phyloP scores from a whole-genome alignment of 23 red algal species.

The Gracilaria caudata region DNA sequence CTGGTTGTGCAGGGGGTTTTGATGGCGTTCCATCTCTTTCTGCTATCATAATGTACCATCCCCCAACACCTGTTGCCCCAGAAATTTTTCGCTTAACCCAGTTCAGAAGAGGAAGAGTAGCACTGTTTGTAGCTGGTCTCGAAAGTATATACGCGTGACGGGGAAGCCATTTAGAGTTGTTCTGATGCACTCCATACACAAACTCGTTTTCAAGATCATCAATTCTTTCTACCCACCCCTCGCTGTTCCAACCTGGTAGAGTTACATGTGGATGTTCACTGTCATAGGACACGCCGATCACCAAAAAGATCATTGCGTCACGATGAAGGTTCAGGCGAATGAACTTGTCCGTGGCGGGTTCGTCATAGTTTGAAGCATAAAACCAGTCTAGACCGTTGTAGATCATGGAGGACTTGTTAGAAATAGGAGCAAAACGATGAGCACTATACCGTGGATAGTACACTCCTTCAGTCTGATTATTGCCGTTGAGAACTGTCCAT shows the following conservation, averaged over 20 bases:
- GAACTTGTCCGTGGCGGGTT: neutral
- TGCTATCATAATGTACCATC: constrained; percentile 46
- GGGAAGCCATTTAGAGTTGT: constrained; percentile 21
- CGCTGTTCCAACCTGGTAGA: constrained; percentile 24
- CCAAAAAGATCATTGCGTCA: constrained; percentile 20
- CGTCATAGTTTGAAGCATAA: constrained; percentile 7
- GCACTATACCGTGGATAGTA: constrained; percentile 21
- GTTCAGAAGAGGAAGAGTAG: constrained; percentile 2
- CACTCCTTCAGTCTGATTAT: neutral
- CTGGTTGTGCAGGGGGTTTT: neutral
- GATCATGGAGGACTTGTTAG: neutral
- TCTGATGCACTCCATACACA: constrained; percentile 48
- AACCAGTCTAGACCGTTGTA: constrained; percentile 49
- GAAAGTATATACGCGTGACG: constrained; percentile 32
- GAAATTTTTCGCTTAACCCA: constrained; percentile 40
- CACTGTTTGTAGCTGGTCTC: neutral
- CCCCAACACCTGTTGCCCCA: constrained; percentile 12
- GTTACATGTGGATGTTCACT: constrained; percentile 1
- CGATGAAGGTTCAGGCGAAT: constrained; percentile 47
- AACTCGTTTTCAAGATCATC: constrained; percentile 26
- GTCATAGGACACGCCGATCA: constrained; percentile 18
- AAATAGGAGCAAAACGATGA: constrained; percentile 15
- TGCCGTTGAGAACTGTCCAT: constrained; percentile 8
- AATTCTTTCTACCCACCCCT: constrained; percentile 28
- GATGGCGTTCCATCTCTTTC: constrained; percentile 49